Evolutionary conservation across 2,329 filamentous ascomycete genomes (phyloP), one percentile per base, ranked within the genome.

Genomic region (Xylariaceae sp.): DNA sequence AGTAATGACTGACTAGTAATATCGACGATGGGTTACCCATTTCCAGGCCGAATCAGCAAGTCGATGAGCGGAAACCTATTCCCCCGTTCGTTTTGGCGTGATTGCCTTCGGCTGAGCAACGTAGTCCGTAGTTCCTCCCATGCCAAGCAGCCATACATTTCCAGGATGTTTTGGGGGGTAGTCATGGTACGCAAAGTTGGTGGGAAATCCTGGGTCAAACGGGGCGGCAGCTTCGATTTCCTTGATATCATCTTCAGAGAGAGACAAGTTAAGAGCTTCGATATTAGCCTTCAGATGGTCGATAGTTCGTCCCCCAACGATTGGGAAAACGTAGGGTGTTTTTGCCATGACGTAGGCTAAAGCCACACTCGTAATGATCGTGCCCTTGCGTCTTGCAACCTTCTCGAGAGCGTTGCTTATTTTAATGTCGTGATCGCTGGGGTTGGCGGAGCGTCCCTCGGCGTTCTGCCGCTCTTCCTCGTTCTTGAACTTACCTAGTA

Each of bases 351-450:
- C 69, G 52, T 81, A 81, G 6, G 76, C 75, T 44, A 80, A 64
- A 0, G 77, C 77, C 32, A 88, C 69, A 35, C 77, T 77, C 4
- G 82, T 85, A 43, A 88, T 74, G 31, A 76, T 70, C 1, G 59
- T 80, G 45, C 75, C 70, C 1, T 77, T 76, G 57, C 83, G 78
- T 51, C 75, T 71, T 7, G 74, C 72, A 0, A 80, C 82, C 7
- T 87, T 75, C 57, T 80, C 82, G 0, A 90, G 72, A 0, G 80
- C 80, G 27, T 71, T 74, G 44, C 77, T 80, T 32, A 77, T 63
- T 56, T 71, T 72, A 53, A 76, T 66, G 57, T 89, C 83, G 6
- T 72, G 69, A 42, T 80, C 73, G 1, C 71, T 74, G 15, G 77
- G 74, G 36, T 71, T 55, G 7, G 58, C 55, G 33, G 67, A 57